Percentiles rank a stretch among this genome's conserved stretches.
Conservation (phyloP, 306 rosid genomes). For the Cicer judaicum region DNA sequence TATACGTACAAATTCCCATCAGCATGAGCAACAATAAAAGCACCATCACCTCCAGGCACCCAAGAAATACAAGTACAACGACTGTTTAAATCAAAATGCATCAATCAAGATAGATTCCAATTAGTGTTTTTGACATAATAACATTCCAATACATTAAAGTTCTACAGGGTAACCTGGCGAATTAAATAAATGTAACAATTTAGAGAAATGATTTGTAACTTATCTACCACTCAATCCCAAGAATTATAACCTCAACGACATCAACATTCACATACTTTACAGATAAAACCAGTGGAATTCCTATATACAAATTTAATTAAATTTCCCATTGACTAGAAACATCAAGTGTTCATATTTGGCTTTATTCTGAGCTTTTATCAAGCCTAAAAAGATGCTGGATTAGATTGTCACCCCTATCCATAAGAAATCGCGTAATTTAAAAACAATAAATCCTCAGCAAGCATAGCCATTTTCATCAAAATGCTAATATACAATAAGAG, state of each 20-base stretch:
- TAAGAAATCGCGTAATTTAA: background rate
- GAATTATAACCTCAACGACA: constrained; percentile 28
- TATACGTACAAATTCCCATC: constrained; percentile 93
- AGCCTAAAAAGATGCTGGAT: constrained; percentile 12
- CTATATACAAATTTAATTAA: constrained; percentile 8
- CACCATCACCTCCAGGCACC: constrained; percentile 92
- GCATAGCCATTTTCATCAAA: constrained; percentile 11
- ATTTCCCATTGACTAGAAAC: background rate
- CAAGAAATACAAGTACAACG: constrained; percentile 91
- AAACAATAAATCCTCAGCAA: background rate
- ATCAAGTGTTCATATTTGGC: constrained; percentile 26
- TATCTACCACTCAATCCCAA: constrained; percentile 28
- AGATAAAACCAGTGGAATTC: background rate
- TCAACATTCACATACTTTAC: constrained; percentile 26
- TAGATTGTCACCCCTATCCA: background rate
- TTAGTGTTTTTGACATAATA: constrained; percentile 22
- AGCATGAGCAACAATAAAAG: constrained; percentile 89
- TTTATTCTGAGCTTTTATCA: background rate
- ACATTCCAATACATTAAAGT: constrained; percentile 37
- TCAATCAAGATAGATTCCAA: constrained; percentile 44
- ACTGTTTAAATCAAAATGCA: constrained; percentile 63
- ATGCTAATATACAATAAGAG: constrained; percentile 2
- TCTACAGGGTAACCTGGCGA: constrained; percentile 3
- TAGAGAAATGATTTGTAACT: constrained; percentile 18
- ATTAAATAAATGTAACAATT: constrained; percentile 15